phyloP scores from a whole-genome alignment of 2,329 filamentous ascomycete genomes.

The Pestalotiopsis sp. region DNA sequence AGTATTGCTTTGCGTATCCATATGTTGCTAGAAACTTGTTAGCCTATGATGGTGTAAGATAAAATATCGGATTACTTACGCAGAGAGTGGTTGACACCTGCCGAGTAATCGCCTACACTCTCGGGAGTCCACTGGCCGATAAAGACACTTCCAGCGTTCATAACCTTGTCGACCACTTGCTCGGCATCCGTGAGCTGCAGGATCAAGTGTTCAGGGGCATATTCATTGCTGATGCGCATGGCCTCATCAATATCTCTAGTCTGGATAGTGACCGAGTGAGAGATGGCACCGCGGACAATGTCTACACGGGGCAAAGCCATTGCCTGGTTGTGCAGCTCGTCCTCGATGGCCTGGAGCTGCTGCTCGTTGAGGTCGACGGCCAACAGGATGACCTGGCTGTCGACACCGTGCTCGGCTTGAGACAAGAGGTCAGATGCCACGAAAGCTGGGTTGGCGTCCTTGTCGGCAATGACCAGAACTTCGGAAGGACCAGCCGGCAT shows the following conservation, averaged over 20 bases:
- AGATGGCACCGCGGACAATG: slow-evolving; percentile 88
- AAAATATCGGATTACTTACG: slow-evolving; percentile 63
- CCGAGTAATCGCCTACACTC: slow-evolving; percentile 96
- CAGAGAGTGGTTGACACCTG: slow-evolving; percentile 95
- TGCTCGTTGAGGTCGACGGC: slow-evolving; percentile 77
- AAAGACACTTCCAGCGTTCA: slow-evolving; percentile 96
- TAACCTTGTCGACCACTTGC: slow-evolving; percentile 73
- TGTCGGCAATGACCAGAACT: slow-evolving; percentile 93
- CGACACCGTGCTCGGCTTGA: slow-evolving; percentile 94
- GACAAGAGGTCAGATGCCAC: slow-evolving; percentile 93
- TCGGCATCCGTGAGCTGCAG: slow-evolving; percentile 82
- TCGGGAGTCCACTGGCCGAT: slow-evolving; percentile 96
- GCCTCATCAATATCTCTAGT: slow-evolving; percentile 73
- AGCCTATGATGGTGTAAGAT: slow-evolving; percentile 3
- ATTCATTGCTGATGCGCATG: slow-evolving; percentile 84
- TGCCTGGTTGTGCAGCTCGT: slow-evolving; percentile 87
- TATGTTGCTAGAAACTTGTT: slow-evolving; percentile 73
- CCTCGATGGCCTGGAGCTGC: slow-evolving; percentile 81
- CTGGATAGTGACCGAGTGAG: slow-evolving; percentile 86
- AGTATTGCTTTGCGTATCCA: slow-evolving; percentile 98
- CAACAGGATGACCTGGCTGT: slow-evolving; percentile 92
- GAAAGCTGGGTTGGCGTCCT: slow-evolving; percentile 85
- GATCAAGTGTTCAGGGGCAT: slow-evolving; percentile 96
- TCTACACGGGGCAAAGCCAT: slow-evolving; percentile 86
- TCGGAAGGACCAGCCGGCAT: slow-evolving; percentile 98